A percentile compares a stretch with the other conserved stretches of the same genome.
These are phyloP conservation scores for Schizonepeta tenuifolia DNA, from an alignment of 257 asterid species.

Conservation along the genomic window DNA sequence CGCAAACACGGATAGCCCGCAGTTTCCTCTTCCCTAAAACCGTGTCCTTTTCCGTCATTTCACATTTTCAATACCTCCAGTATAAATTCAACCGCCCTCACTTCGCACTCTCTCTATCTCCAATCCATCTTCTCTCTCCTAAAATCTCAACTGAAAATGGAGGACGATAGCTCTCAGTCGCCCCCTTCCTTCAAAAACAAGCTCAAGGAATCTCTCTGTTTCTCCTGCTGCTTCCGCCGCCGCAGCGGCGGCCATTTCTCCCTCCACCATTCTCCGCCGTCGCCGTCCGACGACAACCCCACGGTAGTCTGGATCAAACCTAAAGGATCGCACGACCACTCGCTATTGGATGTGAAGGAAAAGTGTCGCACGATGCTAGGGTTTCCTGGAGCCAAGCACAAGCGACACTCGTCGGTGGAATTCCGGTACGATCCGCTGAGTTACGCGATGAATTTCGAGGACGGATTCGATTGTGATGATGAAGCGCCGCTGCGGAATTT, in stretches of 20 bases:
- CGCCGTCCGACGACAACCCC: conserved; percentile 54
- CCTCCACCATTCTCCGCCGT: conserved; percentile 38
- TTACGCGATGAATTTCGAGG: conserved; percentile 76
- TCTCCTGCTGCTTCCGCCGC: conserved; percentile 64
- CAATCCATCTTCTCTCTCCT: no score
- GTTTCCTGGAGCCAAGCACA: conserved; percentile 39
- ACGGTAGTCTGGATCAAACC: conserved; percentile 49
- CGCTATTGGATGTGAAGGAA: conserved; percentile 48
- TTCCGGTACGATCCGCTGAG: conserved; percentile 79
- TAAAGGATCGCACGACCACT: conserved; percentile 37
- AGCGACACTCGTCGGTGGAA: conserved; percentile 54
- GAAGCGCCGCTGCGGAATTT: conserved; percentile 56
- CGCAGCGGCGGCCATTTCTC: conserved; percentile 37
- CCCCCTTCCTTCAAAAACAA: conserved; percentile 53
- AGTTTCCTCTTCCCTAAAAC: not conserved
- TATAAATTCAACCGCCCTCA: not conserved
- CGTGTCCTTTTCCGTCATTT: conserved; percentile 34
- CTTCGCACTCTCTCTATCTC: conserved; percentile 9
- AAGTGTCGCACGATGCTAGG: conserved; percentile 57
- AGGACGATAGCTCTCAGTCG: conserved; percentile 44
- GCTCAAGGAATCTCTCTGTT: conserved; percentile 51
- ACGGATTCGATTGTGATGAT: conserved; percentile 48
- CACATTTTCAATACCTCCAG: not conserved
- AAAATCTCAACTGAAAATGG: conserved; percentile 38
- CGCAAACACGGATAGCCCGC: conserved; percentile 34